Conservation (phyloP, 805 yeast species). For the Starmerella scarabaei region DNA sequence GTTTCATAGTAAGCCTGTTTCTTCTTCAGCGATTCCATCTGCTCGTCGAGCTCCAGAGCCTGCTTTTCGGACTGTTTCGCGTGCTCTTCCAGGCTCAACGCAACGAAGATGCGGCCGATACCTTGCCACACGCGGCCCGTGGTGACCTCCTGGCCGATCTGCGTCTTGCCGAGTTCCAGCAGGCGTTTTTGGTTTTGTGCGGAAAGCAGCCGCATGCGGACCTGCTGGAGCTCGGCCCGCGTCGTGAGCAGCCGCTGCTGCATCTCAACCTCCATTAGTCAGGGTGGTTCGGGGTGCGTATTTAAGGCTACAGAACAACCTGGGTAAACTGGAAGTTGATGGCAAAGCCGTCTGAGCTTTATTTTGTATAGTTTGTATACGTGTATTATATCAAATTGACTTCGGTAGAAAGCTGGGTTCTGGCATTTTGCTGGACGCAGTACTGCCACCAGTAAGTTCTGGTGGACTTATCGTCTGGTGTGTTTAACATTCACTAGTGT, state of each 20-base stretch:
- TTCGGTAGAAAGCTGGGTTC: too few species aligned
- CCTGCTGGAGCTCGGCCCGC: constrained; percentile 45
- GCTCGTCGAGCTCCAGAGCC: constrained; percentile 42
- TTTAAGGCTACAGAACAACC: too few species aligned
- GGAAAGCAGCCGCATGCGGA: constrained; percentile 39
- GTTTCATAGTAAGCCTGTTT: constrained; percentile 63
- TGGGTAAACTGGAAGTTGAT: too few species aligned
- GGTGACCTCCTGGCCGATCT: constrained; percentile 33
- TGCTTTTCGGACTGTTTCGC: constrained; percentile 38
- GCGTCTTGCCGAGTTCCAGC: constrained; percentile 43
- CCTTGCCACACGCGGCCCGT: constrained; percentile 63
- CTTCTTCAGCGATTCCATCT: constrained; percentile 45
- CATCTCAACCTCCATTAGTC: constrained; percentile 35
- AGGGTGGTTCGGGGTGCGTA: not conserved
- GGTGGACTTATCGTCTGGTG: too few species aligned
- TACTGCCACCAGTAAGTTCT: too few species aligned
- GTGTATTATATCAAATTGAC: too few species aligned
- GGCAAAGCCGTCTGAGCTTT: too few species aligned
- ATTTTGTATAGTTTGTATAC: too few species aligned
- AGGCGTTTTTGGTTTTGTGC: constrained; percentile 40
- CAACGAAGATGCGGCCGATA: constrained; percentile 53
- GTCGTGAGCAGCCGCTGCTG: constrained; percentile 48
- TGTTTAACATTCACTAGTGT: too few species aligned
- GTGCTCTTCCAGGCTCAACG: constrained; percentile 36
- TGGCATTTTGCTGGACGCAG: too few species aligned